phyloP scores from a whole-genome alignment of 805 yeast genomes.

The Metschnikowia anglica region DNA sequence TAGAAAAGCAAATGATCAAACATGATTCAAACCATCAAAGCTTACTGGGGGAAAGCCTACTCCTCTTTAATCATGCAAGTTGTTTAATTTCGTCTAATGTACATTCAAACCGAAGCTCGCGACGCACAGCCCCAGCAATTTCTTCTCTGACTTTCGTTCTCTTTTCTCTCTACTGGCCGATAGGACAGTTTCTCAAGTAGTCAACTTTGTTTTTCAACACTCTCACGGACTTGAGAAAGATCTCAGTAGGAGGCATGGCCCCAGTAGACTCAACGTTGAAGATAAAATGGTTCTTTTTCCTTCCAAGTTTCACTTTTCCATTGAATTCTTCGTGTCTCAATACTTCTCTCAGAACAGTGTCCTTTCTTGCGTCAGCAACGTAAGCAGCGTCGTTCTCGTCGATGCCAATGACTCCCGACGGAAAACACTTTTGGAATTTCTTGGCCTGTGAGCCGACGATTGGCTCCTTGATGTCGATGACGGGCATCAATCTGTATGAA shows the following conservation, averaged over 20 bases:
- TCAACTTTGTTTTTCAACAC: conserved; percentile 83
- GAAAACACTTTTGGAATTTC: conserved; percentile 85
- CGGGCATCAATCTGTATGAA: conserved; percentile 89
- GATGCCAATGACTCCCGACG: conserved; percentile 86
- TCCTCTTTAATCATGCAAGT: neutral
- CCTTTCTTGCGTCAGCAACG: conserved; percentile 88
- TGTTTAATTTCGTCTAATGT: conserved; percentile 11
- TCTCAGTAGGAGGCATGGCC: conserved; percentile 96
- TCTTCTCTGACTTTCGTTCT: neutral
- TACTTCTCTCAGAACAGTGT: conserved; percentile 96
- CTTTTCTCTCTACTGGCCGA: conserved; percentile 45
- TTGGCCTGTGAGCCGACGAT: conserved; percentile 74
- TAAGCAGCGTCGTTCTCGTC: conserved; percentile 65
- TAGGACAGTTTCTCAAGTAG: conserved; percentile 75
- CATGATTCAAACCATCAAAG: too few species aligned
- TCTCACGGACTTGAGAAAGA: conserved; percentile 86
- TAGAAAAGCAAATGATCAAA: neutral
- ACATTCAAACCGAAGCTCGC: conserved; percentile 8
- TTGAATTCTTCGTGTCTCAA: conserved; percentile 89
- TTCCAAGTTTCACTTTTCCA: conserved; percentile 86
- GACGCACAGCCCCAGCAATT: conserved; percentile 6
- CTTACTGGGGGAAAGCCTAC: too few species aligned
- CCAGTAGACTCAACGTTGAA: conserved; percentile 95
- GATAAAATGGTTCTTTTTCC: conserved; percentile 88
- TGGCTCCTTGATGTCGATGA: conserved; percentile 70